Evolutionary conservation across 2,329 filamentous ascomycete species (phyloP), one percentile per base, ranked within the genome.

Genomic region (Camillea tinctor): DNA sequence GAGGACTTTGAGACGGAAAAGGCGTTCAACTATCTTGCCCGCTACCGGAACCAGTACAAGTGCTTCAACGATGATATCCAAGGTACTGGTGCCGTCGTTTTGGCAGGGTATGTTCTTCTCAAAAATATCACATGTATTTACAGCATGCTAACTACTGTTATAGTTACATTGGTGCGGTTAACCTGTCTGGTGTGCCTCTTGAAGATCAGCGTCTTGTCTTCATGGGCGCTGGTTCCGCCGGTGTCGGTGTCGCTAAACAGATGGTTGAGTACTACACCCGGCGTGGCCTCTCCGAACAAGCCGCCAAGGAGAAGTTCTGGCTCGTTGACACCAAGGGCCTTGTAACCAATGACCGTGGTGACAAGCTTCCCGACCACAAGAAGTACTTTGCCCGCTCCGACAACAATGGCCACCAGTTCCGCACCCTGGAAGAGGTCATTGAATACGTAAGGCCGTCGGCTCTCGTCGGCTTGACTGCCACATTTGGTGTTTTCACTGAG

Each of bases 41-140:
- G 92, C 62, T 98, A 98, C 80, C 90, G 92, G 69, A 83, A 93
- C 74, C 85, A 83, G 66, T 94, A 97, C 82, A 93, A 91, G 76
- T 96, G 92, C 84, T 99, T 99, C 86, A 98, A 98, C 77, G 95
- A 98, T 73, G 94, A 99, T 74, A 95, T 99, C 73, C 94, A 98
- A 81, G 94, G 94, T 67, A 98, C 95, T 69, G 95, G 95, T 69
- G 93, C 94, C 64, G 95, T 99, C 71, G 93, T 98, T 63, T 85
- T 97, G 58, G 94, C 86, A 65, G 94, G 94, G 82, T 87, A 77
- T 74, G 82, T 74, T 52, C 58, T 58, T n/a, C 19, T 21, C 23
- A 21, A 26, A 48, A n/a, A 11, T 53, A 15, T 17, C 8, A n/a
- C 26, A 3, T 19, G 15, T 19, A 44, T 19, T 40, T 4, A 40